Evolutionary conservation across 371 early-diverging fungal genomes (phyloP).

Genomic region (Haplosporangium sp.): DNA sequence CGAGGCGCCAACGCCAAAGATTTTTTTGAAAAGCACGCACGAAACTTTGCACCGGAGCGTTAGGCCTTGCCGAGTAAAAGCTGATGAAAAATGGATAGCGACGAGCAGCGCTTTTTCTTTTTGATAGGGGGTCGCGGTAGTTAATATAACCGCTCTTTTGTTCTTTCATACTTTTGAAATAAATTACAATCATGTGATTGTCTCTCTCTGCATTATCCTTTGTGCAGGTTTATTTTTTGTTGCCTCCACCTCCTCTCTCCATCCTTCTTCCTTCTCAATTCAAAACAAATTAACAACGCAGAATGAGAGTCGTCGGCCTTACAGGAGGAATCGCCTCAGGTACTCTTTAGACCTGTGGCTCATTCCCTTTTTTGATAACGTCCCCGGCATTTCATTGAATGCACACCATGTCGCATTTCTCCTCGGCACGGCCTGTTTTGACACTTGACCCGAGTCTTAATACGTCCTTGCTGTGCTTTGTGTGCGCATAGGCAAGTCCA

Average conservation of each 20-base stretch:
- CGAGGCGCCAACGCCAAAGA: conserved; percentile 11
- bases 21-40: conserved; percentile 20
- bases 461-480: background rate
- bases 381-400: background rate
- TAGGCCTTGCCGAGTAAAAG: background rate
- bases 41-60: conserved; percentile 5
- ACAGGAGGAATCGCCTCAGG: conserved; percentile 96
- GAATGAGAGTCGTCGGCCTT: conserved; percentile 89
- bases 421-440: no score
- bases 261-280: background rate
- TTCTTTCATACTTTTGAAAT: background rate
- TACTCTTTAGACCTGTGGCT: background rate
- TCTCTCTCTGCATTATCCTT: background rate
- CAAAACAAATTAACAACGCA: background rate
- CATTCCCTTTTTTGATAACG: background rate
- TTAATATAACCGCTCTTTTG: no score
- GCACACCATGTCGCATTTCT: background rate
- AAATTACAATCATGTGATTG: background rate
- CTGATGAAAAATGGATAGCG: no score
- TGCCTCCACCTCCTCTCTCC: background rate
- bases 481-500: conserved; percentile 76
- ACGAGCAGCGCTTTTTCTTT: no score
- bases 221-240: background rate
- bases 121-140: no score
- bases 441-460: no score